phyloP scores from a whole-genome alignment of 1,284 basidiomycete genomes.

The Fomitopsis palustris region DNA sequence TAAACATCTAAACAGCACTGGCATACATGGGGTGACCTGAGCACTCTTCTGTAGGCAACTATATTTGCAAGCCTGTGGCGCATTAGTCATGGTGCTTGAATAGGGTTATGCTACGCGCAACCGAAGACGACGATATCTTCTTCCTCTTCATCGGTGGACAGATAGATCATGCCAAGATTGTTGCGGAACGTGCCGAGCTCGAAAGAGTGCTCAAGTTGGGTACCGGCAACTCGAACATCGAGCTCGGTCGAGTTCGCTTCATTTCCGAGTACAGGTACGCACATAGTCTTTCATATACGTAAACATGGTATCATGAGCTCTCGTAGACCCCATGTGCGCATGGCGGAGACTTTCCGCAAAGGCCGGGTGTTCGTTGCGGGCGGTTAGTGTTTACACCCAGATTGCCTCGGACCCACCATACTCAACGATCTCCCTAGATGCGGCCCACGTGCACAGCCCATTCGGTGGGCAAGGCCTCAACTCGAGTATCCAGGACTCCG shows the following conservation, averaged over 20 bases:
- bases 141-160: background rate
- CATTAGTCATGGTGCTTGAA: background rate
- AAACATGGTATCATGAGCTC: background rate
- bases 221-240: conserved; percentile 10
- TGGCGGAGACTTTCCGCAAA: conserved; percentile 32
- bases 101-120: conserved; percentile 6
- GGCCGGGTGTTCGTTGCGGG: conserved; percentile 35
- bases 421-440: conserved; percentile 10
- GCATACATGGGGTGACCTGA: conserved; percentile 27
- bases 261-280: conserved; percentile 9
- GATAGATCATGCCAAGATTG: background rate
- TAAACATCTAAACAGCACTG: conserved; percentile 19
- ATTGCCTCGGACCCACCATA: background rate
- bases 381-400: conserved; percentile 20
- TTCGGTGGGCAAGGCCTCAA: conserved; percentile 24
- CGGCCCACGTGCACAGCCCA: conserved; percentile 29
- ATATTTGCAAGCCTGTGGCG: background rate
- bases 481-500: conserved; percentile 8
- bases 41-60: conserved; percentile 10
- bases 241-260: conserved; percentile 3
- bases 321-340: conserved; percentile 33
- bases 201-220: background rate
- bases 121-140: conserved; percentile 1
- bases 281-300: background rate
- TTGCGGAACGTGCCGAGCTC: conserved; percentile 1